Evolutionary conservation across 352 stramenopile genomes (phyloP).

Genomic region (Globisporangium rhizosaccharum): DNA sequence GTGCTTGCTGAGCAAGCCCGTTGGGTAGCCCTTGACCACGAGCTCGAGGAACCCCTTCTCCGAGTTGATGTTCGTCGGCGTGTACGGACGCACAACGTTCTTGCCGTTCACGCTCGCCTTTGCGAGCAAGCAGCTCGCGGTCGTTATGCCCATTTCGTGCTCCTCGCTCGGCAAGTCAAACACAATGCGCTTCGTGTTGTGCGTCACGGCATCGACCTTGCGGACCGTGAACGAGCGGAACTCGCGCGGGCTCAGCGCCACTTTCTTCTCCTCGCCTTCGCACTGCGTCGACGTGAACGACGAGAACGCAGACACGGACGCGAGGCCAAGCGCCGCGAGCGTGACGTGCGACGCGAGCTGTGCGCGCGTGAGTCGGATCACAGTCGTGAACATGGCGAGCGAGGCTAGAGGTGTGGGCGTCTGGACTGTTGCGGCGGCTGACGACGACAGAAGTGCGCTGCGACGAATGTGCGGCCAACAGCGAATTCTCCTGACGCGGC

Average conservation of each 20-base stretch:
- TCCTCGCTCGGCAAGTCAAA: constrained; percentile 56
- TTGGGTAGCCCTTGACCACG: constrained; percentile 88
- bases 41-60: constrained; percentile 83
- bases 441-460: neutral
- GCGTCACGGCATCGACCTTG: constrained; percentile 61
- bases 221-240: constrained; percentile 75
- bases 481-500: neutral
- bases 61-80: constrained; percentile 79
- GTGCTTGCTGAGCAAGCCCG: constrained; percentile 83
- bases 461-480: neutral
- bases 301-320: constrained; percentile 29
- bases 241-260: constrained; percentile 52
- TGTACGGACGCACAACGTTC: constrained; percentile 82
- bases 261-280: constrained; percentile 23
- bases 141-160: constrained; percentile 62
- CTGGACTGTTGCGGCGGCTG: neutral
- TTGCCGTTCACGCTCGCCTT: constrained; percentile 73
- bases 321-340: constrained; percentile 34
- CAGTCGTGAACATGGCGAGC: constrained; percentile 12
- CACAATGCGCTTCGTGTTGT: constrained; percentile 78
- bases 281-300: constrained; percentile 17
- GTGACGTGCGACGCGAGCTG: constrained; percentile 25
- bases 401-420: no score
- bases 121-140: constrained; percentile 53
- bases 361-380: constrained; percentile 46